Evolutionary conservation across 306 rosid species (phyloP), one percentile per base, ranked within the genome.

Genomic region (Castanospermum australe): DNA sequence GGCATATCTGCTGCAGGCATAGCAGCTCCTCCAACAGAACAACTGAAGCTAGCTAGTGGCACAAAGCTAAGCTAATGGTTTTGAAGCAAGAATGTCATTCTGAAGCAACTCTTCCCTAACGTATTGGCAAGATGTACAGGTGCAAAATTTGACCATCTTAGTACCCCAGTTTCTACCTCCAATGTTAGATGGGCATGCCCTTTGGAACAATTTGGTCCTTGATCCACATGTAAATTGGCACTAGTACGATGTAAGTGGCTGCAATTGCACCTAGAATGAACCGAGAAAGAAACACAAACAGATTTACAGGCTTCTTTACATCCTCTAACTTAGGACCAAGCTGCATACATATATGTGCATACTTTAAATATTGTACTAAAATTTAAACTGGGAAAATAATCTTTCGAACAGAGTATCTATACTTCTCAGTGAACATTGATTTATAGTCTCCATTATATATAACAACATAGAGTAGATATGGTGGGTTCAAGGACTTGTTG

Each of bases 301-400:
- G 90, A 60, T 87, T 88, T 28, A 88, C 92, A 8, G 95, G 92
- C 79, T 82, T 69, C 17, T 81, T 21, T 6, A 88, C 85, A 56
- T 90, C 92, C 79, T 90, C 95, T 65, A 63, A 87, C 84, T 85
- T 90, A 1, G 95, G 91, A 67, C 95, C 92, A 61, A 90, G 92
- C 95, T 90, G 88, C 88, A 81, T 28, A 67, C 17, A 45, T 32
- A 61, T 14, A 25, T 8, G 56, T 5, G 32, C 20, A 69, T 24
- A 45, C 39, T 24, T 36, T 18, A 10, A 55, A 22, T 54, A 42
- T 57, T 14, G 30, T 59, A 22, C 41, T 30, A 30, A 28, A 20
- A 5, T 36, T 17, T 8, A 63, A n/a, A 8, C 68, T 35, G 17
- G n/a, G 20, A 17, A 63, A 35, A 36, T 63, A 62, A 8, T 2